phyloP scores from a whole-genome alignment of 805 yeast species.

The Yarrowia deformans region DNA sequence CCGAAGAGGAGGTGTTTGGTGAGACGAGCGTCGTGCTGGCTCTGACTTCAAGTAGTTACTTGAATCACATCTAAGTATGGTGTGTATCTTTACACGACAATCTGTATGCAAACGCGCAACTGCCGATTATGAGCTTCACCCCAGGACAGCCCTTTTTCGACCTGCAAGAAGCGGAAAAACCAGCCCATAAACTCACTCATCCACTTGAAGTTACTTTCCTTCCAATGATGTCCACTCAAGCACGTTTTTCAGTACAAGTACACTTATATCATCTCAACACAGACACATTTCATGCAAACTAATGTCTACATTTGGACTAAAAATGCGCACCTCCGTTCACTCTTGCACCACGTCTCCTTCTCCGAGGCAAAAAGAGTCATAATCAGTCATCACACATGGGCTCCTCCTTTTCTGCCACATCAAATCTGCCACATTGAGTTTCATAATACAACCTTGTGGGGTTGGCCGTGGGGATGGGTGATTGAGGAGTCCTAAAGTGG shows the following conservation, averaged over 20 bases:
- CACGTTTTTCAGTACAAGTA: too few species aligned
- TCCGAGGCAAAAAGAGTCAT: neutral
- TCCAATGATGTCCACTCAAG: too few species aligned
- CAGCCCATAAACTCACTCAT: neutral
- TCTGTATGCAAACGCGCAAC: too few species aligned
- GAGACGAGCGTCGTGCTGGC: too few species aligned
- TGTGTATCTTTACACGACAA: too few species aligned
- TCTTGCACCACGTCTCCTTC: too few species aligned
- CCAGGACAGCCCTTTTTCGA: too few species aligned
- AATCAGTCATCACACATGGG: constrained; percentile 8
- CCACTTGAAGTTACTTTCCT: neutral
- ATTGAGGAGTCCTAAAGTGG: too few species aligned
- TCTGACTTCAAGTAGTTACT: too few species aligned
- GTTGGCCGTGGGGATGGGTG: neutral
- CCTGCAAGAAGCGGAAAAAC: neutral
- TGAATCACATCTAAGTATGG: too few species aligned
- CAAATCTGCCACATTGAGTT: constrained; percentile 16
- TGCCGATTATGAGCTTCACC: too few species aligned
- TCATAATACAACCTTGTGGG: constrained; percentile 23
- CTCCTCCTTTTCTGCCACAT: constrained; percentile 17
- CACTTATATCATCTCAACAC: too few species aligned
- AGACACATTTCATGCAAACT: neutral
- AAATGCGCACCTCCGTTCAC: neutral
- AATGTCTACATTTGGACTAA: neutral
- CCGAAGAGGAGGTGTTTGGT: neutral